These are phyloP conservation scores for Amanita molliuscula DNA, from an alignment of 768 basidiomycete species.

Conservation along the genomic window DNA sequence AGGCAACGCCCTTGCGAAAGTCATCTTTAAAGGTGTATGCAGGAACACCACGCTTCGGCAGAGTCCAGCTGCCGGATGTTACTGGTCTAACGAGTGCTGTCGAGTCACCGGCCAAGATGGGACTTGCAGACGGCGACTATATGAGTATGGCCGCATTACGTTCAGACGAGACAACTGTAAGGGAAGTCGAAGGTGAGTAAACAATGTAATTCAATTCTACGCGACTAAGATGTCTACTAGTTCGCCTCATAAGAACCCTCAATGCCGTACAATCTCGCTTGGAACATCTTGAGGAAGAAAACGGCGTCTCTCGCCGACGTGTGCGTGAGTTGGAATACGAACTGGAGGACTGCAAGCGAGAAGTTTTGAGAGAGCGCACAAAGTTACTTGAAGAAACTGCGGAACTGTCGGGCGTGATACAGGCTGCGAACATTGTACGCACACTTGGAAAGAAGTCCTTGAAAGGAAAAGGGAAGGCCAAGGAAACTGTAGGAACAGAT, in stretches of 20 bases:
- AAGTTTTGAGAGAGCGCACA: slow-evolving; percentile 62
- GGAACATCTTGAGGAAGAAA: slow-evolving; percentile 69
- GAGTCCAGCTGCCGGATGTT: slow-evolving; percentile 66
- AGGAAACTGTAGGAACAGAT: slow-evolving; percentile 13
- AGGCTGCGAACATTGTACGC: slow-evolving; percentile 16
- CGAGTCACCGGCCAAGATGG: slow-evolving; percentile 56
- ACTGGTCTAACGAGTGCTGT: slow-evolving; percentile 77
- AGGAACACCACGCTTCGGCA: slow-evolving; percentile 17
- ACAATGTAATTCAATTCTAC: not conserved
- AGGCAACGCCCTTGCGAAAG: slow-evolving; percentile 12
- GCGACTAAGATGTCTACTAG: slow-evolving; percentile 21
- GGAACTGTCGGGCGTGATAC: slow-evolving; percentile 14
- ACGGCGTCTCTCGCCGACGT: slow-evolving; percentile 67
- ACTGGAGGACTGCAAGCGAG: slow-evolving; percentile 74
- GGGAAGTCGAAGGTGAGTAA: slow-evolving; percentile 55
- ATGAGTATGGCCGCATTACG: slow-evolving; percentile 26
- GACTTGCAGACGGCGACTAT: slow-evolving; percentile 28
- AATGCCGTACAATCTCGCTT: slow-evolving; percentile 58
- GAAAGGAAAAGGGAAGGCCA: slow-evolving; percentile 26
- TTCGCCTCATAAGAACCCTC: slow-evolving; percentile 51
- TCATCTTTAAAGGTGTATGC: slow-evolving; percentile 15
- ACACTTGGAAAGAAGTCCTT: slow-evolving; percentile 18
- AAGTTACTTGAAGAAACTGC: slow-evolving; percentile 50
- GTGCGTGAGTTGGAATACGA: slow-evolving; percentile 86
- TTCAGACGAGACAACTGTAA: slow-evolving; percentile 29